phyloP scores from a whole-genome alignment of 257 asterid species.

The Solanum neorickii region DNA sequence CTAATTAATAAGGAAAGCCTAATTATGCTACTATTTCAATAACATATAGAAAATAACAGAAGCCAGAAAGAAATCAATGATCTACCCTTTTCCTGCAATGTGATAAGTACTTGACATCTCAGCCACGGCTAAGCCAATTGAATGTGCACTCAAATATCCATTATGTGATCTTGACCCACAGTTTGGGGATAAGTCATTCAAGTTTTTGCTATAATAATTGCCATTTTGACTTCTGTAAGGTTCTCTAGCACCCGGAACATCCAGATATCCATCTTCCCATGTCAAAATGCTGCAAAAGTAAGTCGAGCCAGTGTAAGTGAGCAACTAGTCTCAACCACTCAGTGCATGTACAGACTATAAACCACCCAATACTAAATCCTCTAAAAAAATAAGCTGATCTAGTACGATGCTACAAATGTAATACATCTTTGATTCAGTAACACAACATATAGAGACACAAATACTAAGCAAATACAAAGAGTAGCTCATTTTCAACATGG shows the following conservation, averaged over 20 bases:
- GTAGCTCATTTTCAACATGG: not conserved
- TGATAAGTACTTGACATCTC: slow-evolving; percentile 63
- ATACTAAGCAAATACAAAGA: not conserved
- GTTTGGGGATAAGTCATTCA: slow-evolving; percentile 23
- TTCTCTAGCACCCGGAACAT: slow-evolving; percentile 24
- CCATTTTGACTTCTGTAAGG: slow-evolving; percentile 17
- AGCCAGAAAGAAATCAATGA: not conserved
- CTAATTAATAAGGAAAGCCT: not conserved
- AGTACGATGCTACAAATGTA: not conserved
- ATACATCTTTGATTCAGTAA: not conserved
- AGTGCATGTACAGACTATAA: not conserved
- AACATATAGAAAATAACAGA: not conserved
- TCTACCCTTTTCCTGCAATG: slow-evolving; percentile 66
- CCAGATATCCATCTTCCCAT: slow-evolving; percentile 82
- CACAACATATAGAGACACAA: not conserved
- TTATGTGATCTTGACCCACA: slow-evolving; percentile 15
- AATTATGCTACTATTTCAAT: not conserved
- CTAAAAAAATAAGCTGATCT: not conserved
- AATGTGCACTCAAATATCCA: slow-evolving; percentile 23
- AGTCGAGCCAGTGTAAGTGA: not conserved
- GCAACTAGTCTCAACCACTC: not conserved
- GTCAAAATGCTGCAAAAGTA: slow-evolving; percentile 56
- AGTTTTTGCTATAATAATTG: slow-evolving; percentile 12
- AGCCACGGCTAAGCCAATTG: slow-evolving; percentile 44
- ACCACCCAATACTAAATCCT: not conserved